Evolutionary conservation across 2,329 filamentous ascomycete species (phyloP).

Genomic region (Aspergillus puulaauensis): DNA sequence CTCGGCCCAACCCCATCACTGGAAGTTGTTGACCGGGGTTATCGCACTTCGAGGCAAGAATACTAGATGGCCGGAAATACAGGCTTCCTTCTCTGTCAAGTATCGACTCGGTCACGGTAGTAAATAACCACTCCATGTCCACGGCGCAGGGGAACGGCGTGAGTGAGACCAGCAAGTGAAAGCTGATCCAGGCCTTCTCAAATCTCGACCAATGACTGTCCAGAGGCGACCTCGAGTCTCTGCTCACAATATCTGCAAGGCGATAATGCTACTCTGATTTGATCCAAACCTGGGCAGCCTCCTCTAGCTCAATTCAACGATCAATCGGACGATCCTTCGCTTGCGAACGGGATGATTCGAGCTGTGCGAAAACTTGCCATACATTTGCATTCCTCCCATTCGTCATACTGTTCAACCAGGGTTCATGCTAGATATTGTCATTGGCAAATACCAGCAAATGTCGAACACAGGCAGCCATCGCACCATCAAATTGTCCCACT

Average conservation of each 20-base stretch:
- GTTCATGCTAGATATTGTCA: background rate
- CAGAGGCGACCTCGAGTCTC: background rate
- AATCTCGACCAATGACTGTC: background rate
- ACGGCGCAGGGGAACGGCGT: background rate
- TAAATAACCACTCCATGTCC: background rate
- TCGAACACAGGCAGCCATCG: background rate
- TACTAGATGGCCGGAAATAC: background rate
- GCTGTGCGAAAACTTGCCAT: background rate
- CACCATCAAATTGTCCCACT: background rate
- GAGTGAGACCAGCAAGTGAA: background rate
- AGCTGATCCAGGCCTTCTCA: background rate
- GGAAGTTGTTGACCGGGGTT: slow-evolving; percentile 11
- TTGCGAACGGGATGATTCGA: background rate
- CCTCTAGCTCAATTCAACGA: background rate
- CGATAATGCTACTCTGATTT: background rate
- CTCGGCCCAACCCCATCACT: background rate
- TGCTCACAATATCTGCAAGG: slow-evolving; percentile 7
- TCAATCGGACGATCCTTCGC: background rate
- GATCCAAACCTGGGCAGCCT: slow-evolving; percentile 1
- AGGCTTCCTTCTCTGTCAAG: background rate
- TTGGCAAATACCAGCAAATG: background rate
- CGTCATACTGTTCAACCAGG: background rate
- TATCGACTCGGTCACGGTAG: background rate
- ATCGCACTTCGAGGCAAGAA: slow-evolving; percentile 7
- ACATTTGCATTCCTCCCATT: background rate